phyloP scores from a whole-genome alignment of 2,329 filamentous ascomycete genomes.

The Colletotrichum magnum region DNA sequence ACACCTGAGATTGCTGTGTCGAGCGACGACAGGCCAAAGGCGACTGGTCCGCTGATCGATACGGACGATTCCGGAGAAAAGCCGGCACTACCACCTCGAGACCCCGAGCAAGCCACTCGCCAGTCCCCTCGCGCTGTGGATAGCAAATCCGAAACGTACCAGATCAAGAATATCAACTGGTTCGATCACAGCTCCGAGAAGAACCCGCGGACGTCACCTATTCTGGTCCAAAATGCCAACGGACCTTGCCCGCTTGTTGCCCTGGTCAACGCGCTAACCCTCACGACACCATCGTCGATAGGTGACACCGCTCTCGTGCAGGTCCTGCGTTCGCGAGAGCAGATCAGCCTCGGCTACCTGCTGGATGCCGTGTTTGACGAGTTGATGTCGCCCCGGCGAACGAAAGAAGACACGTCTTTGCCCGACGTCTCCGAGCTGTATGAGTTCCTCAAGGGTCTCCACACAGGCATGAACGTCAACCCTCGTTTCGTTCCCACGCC shows the following conservation, averaged over 20 bases:
- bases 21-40: not conserved
- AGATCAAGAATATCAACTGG: constrained; percentile 94
- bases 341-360: constrained; percentile 87
- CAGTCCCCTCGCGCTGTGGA: constrained; percentile 52
- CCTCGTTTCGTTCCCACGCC: constrained; percentile 81
- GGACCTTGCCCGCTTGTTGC: constrained; percentile 95
- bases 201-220: constrained; percentile 83
- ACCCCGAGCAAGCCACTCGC: constrained; percentile 53
- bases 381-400: constrained; percentile 83
- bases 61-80: constrained; percentile 4
- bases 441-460: constrained; percentile 86
- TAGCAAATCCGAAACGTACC: constrained; percentile 83
- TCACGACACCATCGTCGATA: constrained; percentile 79
- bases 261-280: constrained; percentile 89
- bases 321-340: constrained; percentile 83
- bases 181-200: constrained; percentile 72
- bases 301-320: constrained; percentile 81
- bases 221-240: constrained; percentile 93
- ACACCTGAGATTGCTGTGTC: not conserved
- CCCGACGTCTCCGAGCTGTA: constrained; percentile 93
- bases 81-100: constrained; percentile 57
- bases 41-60: not conserved
- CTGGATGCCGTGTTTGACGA: constrained; percentile 95
- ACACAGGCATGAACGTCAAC: constrained; percentile 99
- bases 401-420: constrained; percentile 73